Percentiles rank a stretch among this genome's conserved stretches.
These are phyloP conservation scores for Elasticomyces elasticus DNA, from an alignment of 495 filamentous ascomycete species.

Conservation along the genomic window DNA sequence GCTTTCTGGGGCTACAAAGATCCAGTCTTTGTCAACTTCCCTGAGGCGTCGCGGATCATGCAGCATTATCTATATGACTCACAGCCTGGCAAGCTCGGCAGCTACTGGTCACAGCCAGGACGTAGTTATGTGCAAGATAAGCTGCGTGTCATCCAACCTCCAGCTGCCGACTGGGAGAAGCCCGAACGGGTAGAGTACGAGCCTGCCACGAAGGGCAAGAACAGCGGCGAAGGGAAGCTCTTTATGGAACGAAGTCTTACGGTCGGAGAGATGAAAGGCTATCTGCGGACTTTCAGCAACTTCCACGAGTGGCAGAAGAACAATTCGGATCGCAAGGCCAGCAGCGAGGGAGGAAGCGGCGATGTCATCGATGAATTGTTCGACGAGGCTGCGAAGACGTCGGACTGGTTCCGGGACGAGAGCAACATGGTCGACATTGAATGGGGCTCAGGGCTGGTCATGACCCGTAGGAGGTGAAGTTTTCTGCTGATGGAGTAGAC, in stretches of 20 bases:
- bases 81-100: constrained; percentile 35
- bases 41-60: constrained; percentile 35
- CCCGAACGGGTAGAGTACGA: constrained; percentile 48
- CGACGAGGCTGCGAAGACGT: constrained; percentile 39
- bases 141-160: constrained; percentile 41
- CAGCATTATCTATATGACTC: constrained; percentile 18
- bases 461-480: constrained; percentile 39
- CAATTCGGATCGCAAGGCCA: constrained; percentile 36
- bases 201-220: constrained; percentile 31
- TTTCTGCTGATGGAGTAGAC: no score
- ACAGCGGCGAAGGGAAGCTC: constrained; percentile 37
- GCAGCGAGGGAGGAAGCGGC: constrained; percentile 37
- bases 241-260: constrained; percentile 44
- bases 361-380: constrained; percentile 50
- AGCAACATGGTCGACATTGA: constrained; percentile 42
- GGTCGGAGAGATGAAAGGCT: constrained; percentile 46
- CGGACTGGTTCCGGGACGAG: constrained; percentile 40
- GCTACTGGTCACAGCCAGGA: constrained; percentile 52
- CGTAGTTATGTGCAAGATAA: constrained; percentile 42
- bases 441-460: constrained; percentile 47
- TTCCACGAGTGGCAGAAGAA: constrained; percentile 46
- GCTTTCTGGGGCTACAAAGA: constrained; percentile 59
- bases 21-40: constrained; percentile 41
- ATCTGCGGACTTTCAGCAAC: constrained; percentile 46
- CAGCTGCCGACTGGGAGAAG: constrained; percentile 40